Percentiles rank a stretch among this genome's conserved stretches.
Evolutionary conservation across 2,329 filamentous ascomycete species (phyloP).

Genomic region (Talaromyces sp.): DNA sequence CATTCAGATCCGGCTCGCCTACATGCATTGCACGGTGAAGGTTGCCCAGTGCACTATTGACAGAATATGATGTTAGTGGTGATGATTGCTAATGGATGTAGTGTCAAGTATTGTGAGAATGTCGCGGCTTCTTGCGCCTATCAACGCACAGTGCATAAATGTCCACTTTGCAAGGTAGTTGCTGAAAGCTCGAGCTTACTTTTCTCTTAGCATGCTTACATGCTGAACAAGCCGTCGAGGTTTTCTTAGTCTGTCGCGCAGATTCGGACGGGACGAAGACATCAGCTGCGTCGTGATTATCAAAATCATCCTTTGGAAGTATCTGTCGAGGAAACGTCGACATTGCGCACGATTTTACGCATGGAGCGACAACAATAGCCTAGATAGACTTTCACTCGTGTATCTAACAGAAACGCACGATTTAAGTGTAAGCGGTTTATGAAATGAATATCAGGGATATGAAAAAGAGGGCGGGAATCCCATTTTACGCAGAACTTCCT

Average conservation of each 20-base stretch:
- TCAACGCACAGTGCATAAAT: not conserved
- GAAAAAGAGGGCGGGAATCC: not conserved
- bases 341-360: not conserved
- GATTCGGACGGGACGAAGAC: slow-evolving; percentile 20
- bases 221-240: slow-evolving; percentile 36
- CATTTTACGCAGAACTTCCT: not conserved
- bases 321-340: not conserved
- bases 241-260: slow-evolving; percentile 33
- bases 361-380: not conserved
- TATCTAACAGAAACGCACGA: not conserved
- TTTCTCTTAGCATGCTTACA: slow-evolving; percentile 41
- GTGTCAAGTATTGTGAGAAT: not conserved
- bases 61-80: not conserved
- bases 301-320: not conserved
- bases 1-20: slow-evolving; percentile 31
- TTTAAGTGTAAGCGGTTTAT: not conserved
- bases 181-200: slow-evolving; percentile 23
- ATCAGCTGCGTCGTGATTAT: not conserved
- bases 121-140: not conserved
- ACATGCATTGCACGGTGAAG: slow-evolving; percentile 39
- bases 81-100: not conserved
- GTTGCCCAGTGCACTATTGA: slow-evolving; percentile 36
- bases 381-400: not conserved
- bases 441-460: not conserved
- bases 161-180: not conserved